Conservation (phyloP, 192 early-diverging fungal genomes). For the Entrophospora sp. region DNA sequence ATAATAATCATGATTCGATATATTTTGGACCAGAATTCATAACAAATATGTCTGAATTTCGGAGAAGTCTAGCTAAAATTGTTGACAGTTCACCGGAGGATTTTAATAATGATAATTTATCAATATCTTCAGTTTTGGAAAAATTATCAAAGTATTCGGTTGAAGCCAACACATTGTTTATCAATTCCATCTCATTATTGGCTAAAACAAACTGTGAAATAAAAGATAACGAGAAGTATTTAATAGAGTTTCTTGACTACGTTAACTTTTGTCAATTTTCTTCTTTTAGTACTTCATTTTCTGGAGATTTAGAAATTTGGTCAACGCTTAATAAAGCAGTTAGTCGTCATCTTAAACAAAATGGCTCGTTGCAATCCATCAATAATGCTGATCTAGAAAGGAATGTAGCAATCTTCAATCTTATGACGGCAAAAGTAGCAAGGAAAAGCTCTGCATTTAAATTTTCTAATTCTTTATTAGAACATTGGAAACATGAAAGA, state of each 20-base stretch:
- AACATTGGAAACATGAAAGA: background rate
- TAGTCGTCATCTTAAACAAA: too few relatives aligned
- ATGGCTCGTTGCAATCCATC: too few relatives aligned
- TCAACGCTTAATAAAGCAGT: too few relatives aligned
- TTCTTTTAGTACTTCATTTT: background rate
- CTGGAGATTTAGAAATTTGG: slow-evolving; percentile 5
- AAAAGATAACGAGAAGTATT: background rate
- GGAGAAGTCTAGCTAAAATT: background rate
- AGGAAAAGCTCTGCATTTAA: slow-evolving; percentile 11
- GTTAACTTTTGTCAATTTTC: background rate
- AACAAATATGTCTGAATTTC: background rate
- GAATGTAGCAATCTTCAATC: background rate
- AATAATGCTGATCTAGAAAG: too few relatives aligned
- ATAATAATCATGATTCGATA: background rate
- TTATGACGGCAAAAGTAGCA: slow-evolving; percentile 7
- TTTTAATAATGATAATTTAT: too few relatives aligned
- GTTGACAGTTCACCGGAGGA: too few relatives aligned
- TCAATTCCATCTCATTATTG: background rate
- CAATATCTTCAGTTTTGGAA: too few relatives aligned
- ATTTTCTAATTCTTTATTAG: background rate
- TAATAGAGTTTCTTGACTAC: background rate
- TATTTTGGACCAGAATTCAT: too few relatives aligned
- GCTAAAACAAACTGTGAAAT: background rate
- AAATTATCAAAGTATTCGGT: too few relatives aligned
- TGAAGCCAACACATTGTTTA: too few relatives aligned